Conservation (phyloP, 1,284 basidiomycete species). For the Pyrrhoderma lamaoense region DNA sequence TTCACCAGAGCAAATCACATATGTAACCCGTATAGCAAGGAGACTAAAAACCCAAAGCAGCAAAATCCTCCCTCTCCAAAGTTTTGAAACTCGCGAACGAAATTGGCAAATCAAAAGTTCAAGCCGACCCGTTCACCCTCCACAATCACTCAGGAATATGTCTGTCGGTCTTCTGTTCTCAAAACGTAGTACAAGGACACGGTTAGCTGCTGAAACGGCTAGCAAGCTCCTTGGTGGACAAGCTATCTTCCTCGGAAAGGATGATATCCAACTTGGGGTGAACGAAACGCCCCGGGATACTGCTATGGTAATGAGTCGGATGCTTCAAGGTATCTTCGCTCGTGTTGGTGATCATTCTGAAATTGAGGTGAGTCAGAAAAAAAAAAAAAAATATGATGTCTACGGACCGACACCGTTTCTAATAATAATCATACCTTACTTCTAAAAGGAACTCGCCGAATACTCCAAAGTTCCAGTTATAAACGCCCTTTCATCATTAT, state of each 20-base stretch:
- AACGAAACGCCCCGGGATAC: conserved; percentile 88
- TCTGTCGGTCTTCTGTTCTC: conserved; percentile 87
- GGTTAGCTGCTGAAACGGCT: conserved; percentile 84
- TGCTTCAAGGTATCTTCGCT: conserved; percentile 97
- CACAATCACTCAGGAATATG: conserved; percentile 70
- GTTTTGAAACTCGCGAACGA: too few relatives aligned
- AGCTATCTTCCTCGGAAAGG: conserved; percentile 86
- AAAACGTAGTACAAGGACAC: conserved; percentile 90
- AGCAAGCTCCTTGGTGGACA: conserved; percentile 74
- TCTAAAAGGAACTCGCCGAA: conserved; percentile 70
- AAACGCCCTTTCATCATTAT: conserved; percentile 92
- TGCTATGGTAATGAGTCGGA: conserved; percentile 82
- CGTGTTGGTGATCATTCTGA: conserved; percentile 89
- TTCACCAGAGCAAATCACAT: conserved; percentile 58
- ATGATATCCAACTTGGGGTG: conserved; percentile 94
- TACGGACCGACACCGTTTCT: neutral
- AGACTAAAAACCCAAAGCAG: neutral
- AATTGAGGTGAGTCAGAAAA: conserved; percentile 62
- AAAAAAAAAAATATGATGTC: neutral
- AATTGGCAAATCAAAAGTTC: too few relatives aligned
- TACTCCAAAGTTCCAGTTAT: conserved; percentile 90
- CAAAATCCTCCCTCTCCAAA: too few relatives aligned
- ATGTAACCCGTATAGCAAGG: conserved; percentile 36
- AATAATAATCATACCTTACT: neutral
- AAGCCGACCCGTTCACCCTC: conserved; percentile 29